These are phyloP conservation scores for Wickerhamomyces alni DNA, from an alignment of 805 yeast genomes.

Conservation along the genomic window DNA sequence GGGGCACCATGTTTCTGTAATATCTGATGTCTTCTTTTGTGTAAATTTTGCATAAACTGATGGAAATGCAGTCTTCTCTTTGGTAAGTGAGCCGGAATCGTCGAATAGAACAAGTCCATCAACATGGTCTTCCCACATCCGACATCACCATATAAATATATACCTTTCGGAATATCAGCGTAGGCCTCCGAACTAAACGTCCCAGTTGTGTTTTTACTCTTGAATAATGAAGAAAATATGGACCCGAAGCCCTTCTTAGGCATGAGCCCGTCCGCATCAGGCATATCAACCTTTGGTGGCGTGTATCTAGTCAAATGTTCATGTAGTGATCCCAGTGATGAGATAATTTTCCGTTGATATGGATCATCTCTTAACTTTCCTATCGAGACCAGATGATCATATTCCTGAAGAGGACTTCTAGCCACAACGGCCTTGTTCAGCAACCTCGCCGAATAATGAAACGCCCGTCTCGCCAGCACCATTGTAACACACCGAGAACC, in stretches of 20 bases:
- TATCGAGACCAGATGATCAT: slow-evolving; percentile 39
- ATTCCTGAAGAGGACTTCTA: slow-evolving; percentile 44
- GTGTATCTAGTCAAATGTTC: slow-evolving; percentile 43
- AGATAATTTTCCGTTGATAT: slow-evolving; percentile 71
- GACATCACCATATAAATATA: slow-evolving; percentile 93
- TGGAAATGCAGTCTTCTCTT: slow-evolving; percentile 89
- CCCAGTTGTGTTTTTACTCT: slow-evolving; percentile 18
- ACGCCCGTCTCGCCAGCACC: neutral
- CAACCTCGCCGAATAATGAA: slow-evolving; percentile 3
- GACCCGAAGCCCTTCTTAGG: slow-evolving; percentile 42
- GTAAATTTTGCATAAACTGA: slow-evolving; percentile 93
- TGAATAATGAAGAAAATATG: slow-evolving; percentile 24
- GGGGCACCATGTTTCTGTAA: slow-evolving; percentile 53
- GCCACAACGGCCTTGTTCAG: slow-evolving; percentile 3
- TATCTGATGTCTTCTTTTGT: slow-evolving; percentile 78
- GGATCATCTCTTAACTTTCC: slow-evolving; percentile 64
- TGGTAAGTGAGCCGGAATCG: slow-evolving; percentile 72
- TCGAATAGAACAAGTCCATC: slow-evolving; percentile 89
- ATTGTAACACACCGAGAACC: too few relatives aligned
- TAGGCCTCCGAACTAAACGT: slow-evolving; percentile 20
- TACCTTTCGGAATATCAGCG: slow-evolving; percentile 62
- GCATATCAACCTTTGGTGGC: slow-evolving; percentile 56
- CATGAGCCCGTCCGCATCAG: slow-evolving; percentile 43
- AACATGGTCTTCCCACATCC: slow-evolving; percentile 99
- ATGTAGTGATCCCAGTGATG: slow-evolving; percentile 56